Percentiles rank a stretch among this genome's conserved stretches.
These are phyloP conservation scores for Dendrothele bispora DNA, from an alignment of 768 basidiomycete species.

Conservation along the genomic window DNA sequence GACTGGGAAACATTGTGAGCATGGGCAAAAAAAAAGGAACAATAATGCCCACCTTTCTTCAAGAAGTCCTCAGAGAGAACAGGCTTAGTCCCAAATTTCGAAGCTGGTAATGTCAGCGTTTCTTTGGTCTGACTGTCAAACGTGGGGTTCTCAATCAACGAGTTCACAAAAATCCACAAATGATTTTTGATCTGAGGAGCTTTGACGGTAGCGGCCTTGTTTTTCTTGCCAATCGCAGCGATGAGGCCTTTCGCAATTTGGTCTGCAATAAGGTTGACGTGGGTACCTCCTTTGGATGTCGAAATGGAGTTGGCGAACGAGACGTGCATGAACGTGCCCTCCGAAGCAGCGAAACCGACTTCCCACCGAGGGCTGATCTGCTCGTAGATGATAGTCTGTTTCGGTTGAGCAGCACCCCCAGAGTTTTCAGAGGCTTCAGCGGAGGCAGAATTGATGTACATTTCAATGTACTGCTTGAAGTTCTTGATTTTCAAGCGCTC, in stretches of 20 bases:
- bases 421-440: slow-evolving; percentile 67
- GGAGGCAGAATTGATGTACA: slow-evolving; percentile 82
- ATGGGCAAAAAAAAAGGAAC: neutral
- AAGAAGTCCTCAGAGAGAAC: slow-evolving; percentile 86
- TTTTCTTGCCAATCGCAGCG: slow-evolving; percentile 89
- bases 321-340: slow-evolving; percentile 89
- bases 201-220: slow-evolving; percentile 95
- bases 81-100: slow-evolving; percentile 91
- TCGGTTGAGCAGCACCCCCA: slow-evolving; percentile 77
- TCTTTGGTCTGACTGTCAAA: slow-evolving; percentile 99
- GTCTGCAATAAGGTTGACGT: slow-evolving; percentile 83
- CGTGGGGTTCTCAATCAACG: slow-evolving; percentile 94
- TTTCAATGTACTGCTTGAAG: slow-evolving; percentile 96
- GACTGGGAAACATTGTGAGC: slow-evolving; percentile 52
- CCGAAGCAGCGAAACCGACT: slow-evolving; percentile 90
- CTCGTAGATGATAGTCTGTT: slow-evolving; percentile 83
- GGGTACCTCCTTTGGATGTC: slow-evolving; percentile 94
- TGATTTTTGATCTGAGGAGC: slow-evolving; percentile 93
- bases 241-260: slow-evolving; percentile 87
- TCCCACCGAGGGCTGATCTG: slow-evolving; percentile 86
- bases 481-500: slow-evolving; percentile 89
- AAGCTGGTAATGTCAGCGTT: slow-evolving; percentile 79
- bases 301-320: slow-evolving; percentile 98
- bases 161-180: slow-evolving; percentile 98
- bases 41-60: slow-evolving; percentile 75